These are phyloP conservation scores for Lecanicillium sp. DNA, from an alignment of 2,329 filamentous ascomycete genomes.

Conservation along the genomic window DNA sequence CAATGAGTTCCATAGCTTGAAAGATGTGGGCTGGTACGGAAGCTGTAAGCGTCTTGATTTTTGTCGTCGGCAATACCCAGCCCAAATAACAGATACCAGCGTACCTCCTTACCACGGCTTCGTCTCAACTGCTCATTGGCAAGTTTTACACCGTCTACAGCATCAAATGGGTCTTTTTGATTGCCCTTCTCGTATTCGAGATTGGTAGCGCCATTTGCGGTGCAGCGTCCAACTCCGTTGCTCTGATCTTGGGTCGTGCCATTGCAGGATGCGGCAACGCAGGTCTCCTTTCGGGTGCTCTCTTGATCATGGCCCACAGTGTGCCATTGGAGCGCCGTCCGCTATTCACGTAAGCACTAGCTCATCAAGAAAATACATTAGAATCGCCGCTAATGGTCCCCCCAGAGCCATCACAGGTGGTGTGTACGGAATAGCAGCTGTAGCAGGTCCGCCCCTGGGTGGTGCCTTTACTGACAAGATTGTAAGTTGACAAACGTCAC, in stretches of 20 bases:
- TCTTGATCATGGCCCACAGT: constrained; percentile 12
- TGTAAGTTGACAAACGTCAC: constrained; percentile 11
- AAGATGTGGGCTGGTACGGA: constrained; percentile 45
- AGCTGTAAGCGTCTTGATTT: too few species aligned
- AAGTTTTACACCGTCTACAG: constrained; percentile 34
- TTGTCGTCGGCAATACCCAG: too few species aligned
- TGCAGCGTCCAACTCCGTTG: constrained; percentile 9
- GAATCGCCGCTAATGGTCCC: too few species aligned
- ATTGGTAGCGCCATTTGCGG: constrained; percentile 9
- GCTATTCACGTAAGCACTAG: too few species aligned
- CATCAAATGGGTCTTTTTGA: constrained; percentile 33
- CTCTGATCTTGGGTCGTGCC: constrained; percentile 13
- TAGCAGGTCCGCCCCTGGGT: constrained; percentile 9
- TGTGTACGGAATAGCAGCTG: constrained; percentile 28
- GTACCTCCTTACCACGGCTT: constrained; percentile 31
- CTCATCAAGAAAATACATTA: too few species aligned
- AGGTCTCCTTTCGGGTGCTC: constrained; percentile 9
- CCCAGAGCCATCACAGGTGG: constrained; percentile 26
- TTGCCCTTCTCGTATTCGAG: constrained; percentile 28
- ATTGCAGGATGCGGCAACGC: constrained; percentile 10
- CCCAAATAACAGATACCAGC: too few species aligned
- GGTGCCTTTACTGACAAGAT: constrained; percentile 14
- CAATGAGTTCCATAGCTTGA: constrained; percentile 31
- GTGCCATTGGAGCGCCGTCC: constrained; percentile 17
- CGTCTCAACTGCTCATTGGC: constrained; percentile 26